Conservation (phyloP, 768 basidiomycete species). For the Tylopilus cervinicoccineus region DNA sequence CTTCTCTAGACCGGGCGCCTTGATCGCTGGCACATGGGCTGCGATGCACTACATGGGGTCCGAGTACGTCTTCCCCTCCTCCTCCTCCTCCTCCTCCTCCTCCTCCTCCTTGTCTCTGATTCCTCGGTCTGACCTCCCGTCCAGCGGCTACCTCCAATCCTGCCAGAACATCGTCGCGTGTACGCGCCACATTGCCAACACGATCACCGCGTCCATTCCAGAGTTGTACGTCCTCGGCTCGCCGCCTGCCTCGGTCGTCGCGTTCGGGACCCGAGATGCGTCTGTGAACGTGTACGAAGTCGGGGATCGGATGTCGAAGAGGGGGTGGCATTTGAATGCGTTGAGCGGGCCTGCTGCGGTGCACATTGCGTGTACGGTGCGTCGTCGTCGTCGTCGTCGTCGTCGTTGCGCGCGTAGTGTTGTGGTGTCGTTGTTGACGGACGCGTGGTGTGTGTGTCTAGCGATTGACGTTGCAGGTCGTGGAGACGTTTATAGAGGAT, state of each 20-base stretch:
- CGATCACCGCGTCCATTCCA: conserved; percentile 64
- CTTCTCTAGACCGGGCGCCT: conserved; percentile 70
- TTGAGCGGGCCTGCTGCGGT: conserved; percentile 74
- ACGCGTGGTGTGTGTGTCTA: conserved; percentile 25
- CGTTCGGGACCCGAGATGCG: conserved; percentile 67
- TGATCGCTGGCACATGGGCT: conserved; percentile 96
- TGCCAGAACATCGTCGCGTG: conserved; percentile 79
- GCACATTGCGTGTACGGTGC: conserved; percentile 92
- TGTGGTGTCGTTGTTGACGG: background rate
- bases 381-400: too few relatives aligned
- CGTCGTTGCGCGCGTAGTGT: conserved; percentile 22
- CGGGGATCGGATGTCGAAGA: conserved; percentile 81
- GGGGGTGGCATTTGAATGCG: conserved; percentile 92
- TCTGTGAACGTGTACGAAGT: conserved; percentile 71
- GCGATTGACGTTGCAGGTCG: conserved; percentile 74
- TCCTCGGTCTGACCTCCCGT: too few relatives aligned
- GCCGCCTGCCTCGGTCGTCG: conserved; percentile 87
- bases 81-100: background rate
- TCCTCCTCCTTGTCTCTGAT: too few relatives aligned
- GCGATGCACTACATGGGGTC: conserved; percentile 43
- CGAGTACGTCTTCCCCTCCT: conserved; percentile 46
- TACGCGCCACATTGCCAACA: conserved; percentile 63
- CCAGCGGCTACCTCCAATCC: conserved; percentile 82
- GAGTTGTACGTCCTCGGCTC: conserved; percentile 88
- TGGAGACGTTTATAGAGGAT: conserved; percentile 80